A percentile compares a stretch with the other conserved stretches of the same genome.
These are phyloP conservation scores for Fraxinus pennsylvanica DNA, from an alignment of 257 asterid species.

Conservation along the genomic window DNA sequence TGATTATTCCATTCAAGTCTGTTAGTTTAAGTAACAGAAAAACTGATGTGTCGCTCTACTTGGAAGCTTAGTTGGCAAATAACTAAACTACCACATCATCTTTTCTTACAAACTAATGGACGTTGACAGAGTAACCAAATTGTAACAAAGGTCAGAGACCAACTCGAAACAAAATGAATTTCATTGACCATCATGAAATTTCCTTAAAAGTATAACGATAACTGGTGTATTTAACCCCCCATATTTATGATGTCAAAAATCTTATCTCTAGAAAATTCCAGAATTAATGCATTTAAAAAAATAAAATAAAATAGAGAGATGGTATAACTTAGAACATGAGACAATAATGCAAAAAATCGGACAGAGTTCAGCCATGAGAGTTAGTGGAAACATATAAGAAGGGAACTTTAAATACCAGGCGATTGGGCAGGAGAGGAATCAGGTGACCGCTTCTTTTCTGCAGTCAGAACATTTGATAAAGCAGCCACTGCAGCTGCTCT, in stretches of 20 bases:
- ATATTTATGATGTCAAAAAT: neutral
- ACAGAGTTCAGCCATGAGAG: neutral
- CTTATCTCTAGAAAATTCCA: neutral
- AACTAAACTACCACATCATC: neutral
- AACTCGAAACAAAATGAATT: neutral
- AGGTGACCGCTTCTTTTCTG: conserved; percentile 73
- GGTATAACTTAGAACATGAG: neutral
- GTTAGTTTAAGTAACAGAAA: neutral
- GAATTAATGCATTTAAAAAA: too few species aligned
- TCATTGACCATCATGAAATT: neutral
- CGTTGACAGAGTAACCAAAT: neutral
- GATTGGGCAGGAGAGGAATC: conserved; percentile 64
- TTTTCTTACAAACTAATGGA: neutral
- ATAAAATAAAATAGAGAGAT: neutral
- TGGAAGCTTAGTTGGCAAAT: neutral
- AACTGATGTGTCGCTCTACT: neutral
- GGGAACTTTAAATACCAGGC: conserved; percentile 43
- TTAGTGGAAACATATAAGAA: neutral
- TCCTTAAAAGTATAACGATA: neutral
- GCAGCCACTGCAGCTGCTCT: conserved; percentile 98
- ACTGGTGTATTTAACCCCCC: neutral
- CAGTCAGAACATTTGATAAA: conserved; percentile 72
- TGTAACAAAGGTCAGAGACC: neutral
- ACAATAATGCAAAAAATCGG: neutral
- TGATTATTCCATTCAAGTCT: neutral